Base-by-base conservation (phyloP, 2,329 filamentous ascomycete genomes). In the Fusarium tjaetaba region DNA sequence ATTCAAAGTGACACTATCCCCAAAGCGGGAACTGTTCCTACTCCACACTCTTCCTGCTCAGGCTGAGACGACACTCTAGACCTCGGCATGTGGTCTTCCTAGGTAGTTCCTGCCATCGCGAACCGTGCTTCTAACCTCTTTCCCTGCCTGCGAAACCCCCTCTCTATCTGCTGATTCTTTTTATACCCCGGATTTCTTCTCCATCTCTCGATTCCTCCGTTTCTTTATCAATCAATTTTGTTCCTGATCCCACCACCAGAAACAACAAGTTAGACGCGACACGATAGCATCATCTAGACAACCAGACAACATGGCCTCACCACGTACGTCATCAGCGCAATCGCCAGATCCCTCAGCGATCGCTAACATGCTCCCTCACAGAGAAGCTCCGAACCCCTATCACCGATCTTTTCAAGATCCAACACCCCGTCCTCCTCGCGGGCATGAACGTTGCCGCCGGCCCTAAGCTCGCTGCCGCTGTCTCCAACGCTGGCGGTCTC, bases 391-490 rank as follows among this genome's bases (percentile, higher is more conserved):
- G 94, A 81, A 99, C 96, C 61, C 91, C 94, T 76, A 88, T 95
- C 80, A 99, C 96, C 78, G 96, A 98, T 89, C 93, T 98, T 75
- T 93, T 99, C 86, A 94, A 94, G 88, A 98, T 99, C 90, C 94
- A 97, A 84, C 96, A 99, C 86, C 96, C 96, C 67, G 88, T 99
- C 81, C 87, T 99, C 80, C 92, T 99, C 72, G 96, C 96, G 78
- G 96, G 96, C 83, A 99, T 99, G 96, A 98, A 99, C 88, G 96
- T 98, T 73, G 96, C 96, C 65, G 96, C 96, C 68, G 96, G 96
- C 57, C 96, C 96, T 63, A 97, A 95, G 88, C 92, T 99, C 80
- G 96, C 96, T 60, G 96, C 96, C 39, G 96, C 96, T 46, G 96
- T 99, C 78, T 97, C 96, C 77, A 98, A 99, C 84, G 96, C 96